Percentiles rank a stretch among this genome's conserved stretches.
Conservation (phyloP, 2,329 filamentous ascomycete species). For the Bipolaris bicolor region DNA sequence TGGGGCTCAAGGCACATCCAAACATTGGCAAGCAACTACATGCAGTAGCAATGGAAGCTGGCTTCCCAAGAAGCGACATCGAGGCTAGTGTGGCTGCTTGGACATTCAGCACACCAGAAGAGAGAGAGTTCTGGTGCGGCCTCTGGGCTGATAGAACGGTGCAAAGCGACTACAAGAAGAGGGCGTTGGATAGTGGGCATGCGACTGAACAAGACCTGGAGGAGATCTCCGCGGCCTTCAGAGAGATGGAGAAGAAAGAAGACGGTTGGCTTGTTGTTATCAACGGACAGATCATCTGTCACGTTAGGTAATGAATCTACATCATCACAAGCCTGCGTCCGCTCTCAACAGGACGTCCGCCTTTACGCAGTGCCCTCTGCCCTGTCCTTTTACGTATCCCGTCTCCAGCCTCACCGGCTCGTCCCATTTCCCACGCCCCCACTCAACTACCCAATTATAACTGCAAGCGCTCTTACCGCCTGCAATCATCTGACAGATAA, state of each 20-base stretch:
- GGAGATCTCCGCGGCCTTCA: slow-evolving; percentile 48
- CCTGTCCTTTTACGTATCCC: slow-evolving; percentile 6
- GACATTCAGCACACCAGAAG: slow-evolving; percentile 50
- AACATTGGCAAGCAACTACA: slow-evolving; percentile 46
- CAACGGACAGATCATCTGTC: slow-evolving; percentile 52
- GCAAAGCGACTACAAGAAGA: slow-evolving; percentile 45
- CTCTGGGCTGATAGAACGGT: slow-evolving; percentile 48
- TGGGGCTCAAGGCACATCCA: slow-evolving; percentile 40
- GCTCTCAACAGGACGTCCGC: neutral
- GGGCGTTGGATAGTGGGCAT: slow-evolving; percentile 46
- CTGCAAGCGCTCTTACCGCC: slow-evolving; percentile 25
- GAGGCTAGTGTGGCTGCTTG: slow-evolving; percentile 50
- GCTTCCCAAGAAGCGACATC: slow-evolving; percentile 48
- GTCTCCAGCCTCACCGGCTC: slow-evolving; percentile 3
- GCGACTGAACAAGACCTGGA: slow-evolving; percentile 50
- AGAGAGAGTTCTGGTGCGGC: slow-evolving; percentile 50
- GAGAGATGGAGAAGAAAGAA: slow-evolving; percentile 50
- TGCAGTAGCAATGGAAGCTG: slow-evolving; percentile 50
- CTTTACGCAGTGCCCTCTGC: neutral
- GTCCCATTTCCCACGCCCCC: slow-evolving; percentile 15
- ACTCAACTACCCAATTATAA: slow-evolving; percentile 30
- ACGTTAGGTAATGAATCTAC: slow-evolving; percentile 24
- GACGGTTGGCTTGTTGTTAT: slow-evolving; percentile 52
- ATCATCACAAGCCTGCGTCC: neutral
- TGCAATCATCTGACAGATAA: slow-evolving; percentile 41